A percentile compares a stretch with the other conserved stretches of the same genome.
phyloP scores from a whole-genome alignment of 2,329 filamentous ascomycete species.

The Claviceps sorghi region DNA sequence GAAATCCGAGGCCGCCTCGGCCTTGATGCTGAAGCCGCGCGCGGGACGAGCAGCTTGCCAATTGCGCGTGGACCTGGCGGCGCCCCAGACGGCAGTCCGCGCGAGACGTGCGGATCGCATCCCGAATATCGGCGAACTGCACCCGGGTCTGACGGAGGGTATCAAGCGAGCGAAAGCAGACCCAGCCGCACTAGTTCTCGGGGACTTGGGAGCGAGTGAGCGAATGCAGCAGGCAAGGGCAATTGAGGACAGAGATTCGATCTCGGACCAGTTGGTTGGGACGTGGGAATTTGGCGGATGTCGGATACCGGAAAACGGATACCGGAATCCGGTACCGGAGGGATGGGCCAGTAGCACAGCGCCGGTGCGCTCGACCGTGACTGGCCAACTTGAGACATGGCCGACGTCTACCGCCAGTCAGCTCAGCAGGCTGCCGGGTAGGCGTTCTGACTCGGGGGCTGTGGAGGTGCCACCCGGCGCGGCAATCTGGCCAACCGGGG shows the following conservation, averaged over 20 bases:
- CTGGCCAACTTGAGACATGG: too few species aligned
- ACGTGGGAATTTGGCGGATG: too few species aligned
- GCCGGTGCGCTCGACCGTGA: not conserved
- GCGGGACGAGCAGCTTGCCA: slow-evolving; percentile 16
- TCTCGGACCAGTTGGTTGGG: not conserved
- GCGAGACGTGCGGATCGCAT: slow-evolving; percentile 19
- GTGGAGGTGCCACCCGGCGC: not conserved
- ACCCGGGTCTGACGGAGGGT: not conserved
- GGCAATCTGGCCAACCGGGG: slow-evolving; percentile 1
- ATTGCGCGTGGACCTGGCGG: slow-evolving; percentile 21
- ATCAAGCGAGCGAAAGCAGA: not conserved
- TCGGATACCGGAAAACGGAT: too few species aligned
- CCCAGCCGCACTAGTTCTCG: not conserved
- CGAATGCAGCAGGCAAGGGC: not conserved
- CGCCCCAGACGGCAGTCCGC: slow-evolving; percentile 20
- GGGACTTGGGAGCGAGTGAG: not conserved
- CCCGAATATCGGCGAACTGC: not conserved
- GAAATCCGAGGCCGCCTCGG: slow-evolving; percentile 31
- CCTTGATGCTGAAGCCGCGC: slow-evolving; percentile 37
- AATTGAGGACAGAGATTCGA: not conserved
- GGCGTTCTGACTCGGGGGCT: not conserved
- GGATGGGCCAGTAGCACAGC: not conserved
- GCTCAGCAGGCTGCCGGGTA: not conserved
- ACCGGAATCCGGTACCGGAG: slow-evolving; percentile 5
- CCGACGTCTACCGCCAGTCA: too few species aligned